A percentile compares a stretch with the other conserved stretches of the same genome.
Conservation (phyloP, 345 rosid species). For the Citrus inodora region DNA sequence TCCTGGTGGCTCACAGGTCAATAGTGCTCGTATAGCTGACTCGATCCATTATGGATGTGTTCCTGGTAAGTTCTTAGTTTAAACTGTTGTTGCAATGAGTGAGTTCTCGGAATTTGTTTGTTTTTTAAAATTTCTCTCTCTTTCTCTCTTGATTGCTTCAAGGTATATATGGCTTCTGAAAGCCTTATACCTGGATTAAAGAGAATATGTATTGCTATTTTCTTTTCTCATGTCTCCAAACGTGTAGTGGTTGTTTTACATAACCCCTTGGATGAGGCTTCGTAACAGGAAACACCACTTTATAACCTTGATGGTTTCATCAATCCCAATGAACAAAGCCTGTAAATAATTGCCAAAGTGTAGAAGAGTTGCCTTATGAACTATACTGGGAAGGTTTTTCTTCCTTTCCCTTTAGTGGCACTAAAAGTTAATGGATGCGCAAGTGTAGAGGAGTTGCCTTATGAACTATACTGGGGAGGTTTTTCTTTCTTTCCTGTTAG, state of each 20-base stretch:
- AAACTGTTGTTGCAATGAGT: background rate
- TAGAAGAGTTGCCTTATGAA: background rate
- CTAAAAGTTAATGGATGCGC: background rate
- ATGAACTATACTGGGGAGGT: background rate
- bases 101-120: background rate
- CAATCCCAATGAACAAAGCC: background rate
- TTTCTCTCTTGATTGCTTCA: background rate
- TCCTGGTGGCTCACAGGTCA: constrained; percentile 98
- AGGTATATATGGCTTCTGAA: background rate
- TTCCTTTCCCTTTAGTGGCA: background rate
- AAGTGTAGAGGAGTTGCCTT: background rate
- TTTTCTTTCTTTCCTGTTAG: background rate
- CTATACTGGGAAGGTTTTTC: background rate
- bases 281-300: background rate
- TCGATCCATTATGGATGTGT: constrained; percentile 96
- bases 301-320: background rate
- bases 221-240: constrained; percentile 1
- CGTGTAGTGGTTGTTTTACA: background rate
- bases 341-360: background rate
- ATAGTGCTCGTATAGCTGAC: constrained; percentile 94
- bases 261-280: background rate
- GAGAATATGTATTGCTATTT: background rate
- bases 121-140: background rate
- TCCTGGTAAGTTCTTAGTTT: constrained; percentile 58
- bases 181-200: background rate